Evolutionary conservation across 768 basidiomycete species (phyloP).

Genomic region (Pleurotus cornucopiae): DNA sequence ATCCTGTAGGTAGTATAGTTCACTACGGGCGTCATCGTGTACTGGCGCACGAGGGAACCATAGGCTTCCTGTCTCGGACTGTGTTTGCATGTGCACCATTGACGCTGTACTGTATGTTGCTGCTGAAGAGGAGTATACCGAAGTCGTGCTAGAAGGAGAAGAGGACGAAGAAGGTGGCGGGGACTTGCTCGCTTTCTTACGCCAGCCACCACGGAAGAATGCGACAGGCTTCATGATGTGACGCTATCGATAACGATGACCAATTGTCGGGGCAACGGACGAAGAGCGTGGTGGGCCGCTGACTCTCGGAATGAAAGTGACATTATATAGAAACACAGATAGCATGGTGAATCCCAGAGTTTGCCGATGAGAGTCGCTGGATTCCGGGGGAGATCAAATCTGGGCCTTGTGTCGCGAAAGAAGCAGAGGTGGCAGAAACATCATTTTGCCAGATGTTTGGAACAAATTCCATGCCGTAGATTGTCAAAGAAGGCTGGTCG

Average conservation of each 20-base stretch:
- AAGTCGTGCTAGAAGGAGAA: not conserved
- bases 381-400: slow-evolving; percentile 2
- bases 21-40: too few species aligned
- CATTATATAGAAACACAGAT: not conserved
- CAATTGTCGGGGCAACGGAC: not conserved
- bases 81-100: slow-evolving; percentile 1
- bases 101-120: slow-evolving; percentile 1
- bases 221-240: slow-evolving; percentile 9
- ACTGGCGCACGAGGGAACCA: too few species aligned
- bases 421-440: slow-evolving; percentile 1
- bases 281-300: not conserved
- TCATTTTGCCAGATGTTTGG: slow-evolving; percentile 5
- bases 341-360: not conserved
- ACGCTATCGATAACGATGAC: not conserved
- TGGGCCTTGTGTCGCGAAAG: slow-evolving; percentile 5
- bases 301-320: slow-evolving; percentile 5
- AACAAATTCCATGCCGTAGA: slow-evolving; percentile 7
- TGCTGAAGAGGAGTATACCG: not conserved
- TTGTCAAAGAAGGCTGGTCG: slow-evolving; percentile 5
- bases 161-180: not conserved
- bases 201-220: slow-evolving; percentile 6
- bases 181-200: slow-evolving; percentile 5
- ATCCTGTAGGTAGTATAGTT: too few species aligned
- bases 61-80: too few species aligned
- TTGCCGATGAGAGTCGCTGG: slow-evolving; percentile 2